phyloP scores from a whole-genome alignment of 805 yeast species.

The Yamadazyma nakazawae region DNA sequence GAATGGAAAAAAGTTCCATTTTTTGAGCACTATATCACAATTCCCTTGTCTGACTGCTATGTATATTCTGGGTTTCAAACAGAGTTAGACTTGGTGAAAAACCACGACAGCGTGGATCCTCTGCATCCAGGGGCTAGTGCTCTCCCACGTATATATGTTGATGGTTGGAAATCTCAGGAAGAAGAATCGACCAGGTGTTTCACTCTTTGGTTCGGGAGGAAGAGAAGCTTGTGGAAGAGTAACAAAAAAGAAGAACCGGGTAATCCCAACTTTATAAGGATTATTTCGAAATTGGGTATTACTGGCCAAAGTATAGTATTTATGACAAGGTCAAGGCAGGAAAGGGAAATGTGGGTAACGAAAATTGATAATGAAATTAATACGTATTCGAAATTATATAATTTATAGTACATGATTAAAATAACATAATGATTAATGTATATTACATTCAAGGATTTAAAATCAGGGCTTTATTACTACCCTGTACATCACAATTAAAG shows the following conservation, averaged over 20 bases:
- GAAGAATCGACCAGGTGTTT: slow-evolving; percentile 74
- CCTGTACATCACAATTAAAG: too few species aligned
- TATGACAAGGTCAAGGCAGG: slow-evolving; percentile 77
- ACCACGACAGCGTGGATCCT: slow-evolving; percentile 46
- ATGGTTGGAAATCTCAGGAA: slow-evolving; percentile 84
- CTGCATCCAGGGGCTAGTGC: slow-evolving; percentile 53
- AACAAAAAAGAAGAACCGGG: slow-evolving; percentile 16
- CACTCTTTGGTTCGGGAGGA: slow-evolving; percentile 79
- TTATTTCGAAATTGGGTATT: slow-evolving; percentile 56
- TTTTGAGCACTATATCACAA: slow-evolving; percentile 51
- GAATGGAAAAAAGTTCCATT: slow-evolving; percentile 45
- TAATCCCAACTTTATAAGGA: slow-evolving; percentile 43
- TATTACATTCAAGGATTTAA: too few species aligned
- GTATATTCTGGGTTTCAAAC: slow-evolving; percentile 70
- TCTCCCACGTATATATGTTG: slow-evolving; percentile 69
- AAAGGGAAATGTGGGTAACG: slow-evolving; percentile 79
- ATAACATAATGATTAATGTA: too few species aligned
- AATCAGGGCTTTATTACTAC: too few species aligned
- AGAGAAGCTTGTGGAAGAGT: slow-evolving; percentile 39
- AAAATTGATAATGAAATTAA: slow-evolving; percentile 44
- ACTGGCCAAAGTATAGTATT: slow-evolving; percentile 70
- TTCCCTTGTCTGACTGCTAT: slow-evolving; percentile 67
- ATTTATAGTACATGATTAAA: neutral
- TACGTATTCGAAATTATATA: slow-evolving; percentile 25
- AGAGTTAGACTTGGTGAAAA: slow-evolving; percentile 49